Evolutionary conservation across 2,329 filamentous ascomycete genomes (phyloP).

Genomic region (Colletotrichum chrysophilum): DNA sequence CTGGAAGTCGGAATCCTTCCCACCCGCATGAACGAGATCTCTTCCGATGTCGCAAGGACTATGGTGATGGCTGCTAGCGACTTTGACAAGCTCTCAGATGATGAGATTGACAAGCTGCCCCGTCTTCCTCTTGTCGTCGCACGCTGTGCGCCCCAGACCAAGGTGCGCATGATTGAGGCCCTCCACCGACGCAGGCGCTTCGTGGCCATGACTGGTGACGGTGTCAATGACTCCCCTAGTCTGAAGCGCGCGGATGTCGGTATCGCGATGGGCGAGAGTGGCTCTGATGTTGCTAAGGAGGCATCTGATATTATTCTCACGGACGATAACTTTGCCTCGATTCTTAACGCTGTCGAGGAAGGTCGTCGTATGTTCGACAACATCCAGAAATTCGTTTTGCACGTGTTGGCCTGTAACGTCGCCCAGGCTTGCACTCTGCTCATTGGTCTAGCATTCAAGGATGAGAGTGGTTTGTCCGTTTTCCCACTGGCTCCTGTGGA

Average conservation of each 20-base stretch:
- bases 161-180: constrained; percentile 74
- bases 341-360: constrained; percentile 74
- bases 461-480: constrained; percentile 64
- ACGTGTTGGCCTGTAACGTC: constrained; percentile 71
- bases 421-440: constrained; percentile 72
- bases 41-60: constrained; percentile 58
- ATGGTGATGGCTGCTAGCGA: constrained; percentile 73
- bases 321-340: constrained; percentile 75
- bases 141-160: constrained; percentile 70
- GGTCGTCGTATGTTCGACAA: constrained; percentile 76
- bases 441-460: constrained; percentile 74
- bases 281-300: constrained; percentile 74
- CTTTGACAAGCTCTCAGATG: constrained; percentile 69
- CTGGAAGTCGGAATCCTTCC: constrained; percentile 68
- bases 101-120: constrained; percentile 66
- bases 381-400: constrained; percentile 75
- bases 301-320: constrained; percentile 72
- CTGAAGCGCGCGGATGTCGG: constrained; percentile 72
- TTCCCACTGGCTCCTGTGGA: constrained; percentile 77
- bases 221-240: constrained; percentile 73
- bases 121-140: constrained; percentile 69
- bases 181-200: constrained; percentile 69
- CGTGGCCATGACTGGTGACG: constrained; percentile 75
- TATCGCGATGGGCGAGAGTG: constrained; percentile 73
- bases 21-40: constrained; percentile 51